Evolutionary conservation across 306 rosid species (phyloP).

Genomic region (Quercus ilex): DNA sequence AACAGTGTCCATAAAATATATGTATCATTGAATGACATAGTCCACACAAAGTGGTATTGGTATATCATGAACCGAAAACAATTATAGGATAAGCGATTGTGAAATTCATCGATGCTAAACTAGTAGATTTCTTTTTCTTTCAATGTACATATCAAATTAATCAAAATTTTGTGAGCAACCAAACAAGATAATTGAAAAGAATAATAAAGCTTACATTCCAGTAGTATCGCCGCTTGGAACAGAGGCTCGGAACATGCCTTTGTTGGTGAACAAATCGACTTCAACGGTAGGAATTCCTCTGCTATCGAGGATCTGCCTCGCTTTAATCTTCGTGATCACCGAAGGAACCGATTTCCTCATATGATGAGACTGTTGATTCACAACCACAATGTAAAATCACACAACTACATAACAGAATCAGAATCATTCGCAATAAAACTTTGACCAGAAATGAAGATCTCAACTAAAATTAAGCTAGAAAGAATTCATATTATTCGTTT

Average conservation of each 20-base stretch:
- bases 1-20: not conserved
- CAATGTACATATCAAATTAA: not conserved
- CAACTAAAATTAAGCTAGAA: not conserved
- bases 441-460: not conserved
- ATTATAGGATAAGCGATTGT: not conserved
- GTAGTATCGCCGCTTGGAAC: constrained; percentile 75
- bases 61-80: not conserved
- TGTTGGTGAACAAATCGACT: constrained; percentile 80
- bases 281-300: constrained; percentile 97
- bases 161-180: not conserved
- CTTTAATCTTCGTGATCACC: constrained; percentile 72
- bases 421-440: not conserved
- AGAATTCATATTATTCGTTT: too few species aligned
- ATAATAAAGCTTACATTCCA: constrained; percentile 51
- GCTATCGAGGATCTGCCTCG: constrained; percentile 96
- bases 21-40: not conserved
- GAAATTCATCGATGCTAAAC: not conserved
- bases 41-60: not conserved
- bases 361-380: constrained; percentile 60
- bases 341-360: constrained; percentile 72
- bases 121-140: not conserved
- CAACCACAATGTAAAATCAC: not conserved
- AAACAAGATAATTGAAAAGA: not conserved
- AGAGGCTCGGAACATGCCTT: constrained; percentile 80
- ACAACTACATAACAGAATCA: not conserved